These are phyloP conservation scores for Effrenium voratum DNA, from an alignment of 73 alveolate species.

Conservation along the genomic window DNA sequence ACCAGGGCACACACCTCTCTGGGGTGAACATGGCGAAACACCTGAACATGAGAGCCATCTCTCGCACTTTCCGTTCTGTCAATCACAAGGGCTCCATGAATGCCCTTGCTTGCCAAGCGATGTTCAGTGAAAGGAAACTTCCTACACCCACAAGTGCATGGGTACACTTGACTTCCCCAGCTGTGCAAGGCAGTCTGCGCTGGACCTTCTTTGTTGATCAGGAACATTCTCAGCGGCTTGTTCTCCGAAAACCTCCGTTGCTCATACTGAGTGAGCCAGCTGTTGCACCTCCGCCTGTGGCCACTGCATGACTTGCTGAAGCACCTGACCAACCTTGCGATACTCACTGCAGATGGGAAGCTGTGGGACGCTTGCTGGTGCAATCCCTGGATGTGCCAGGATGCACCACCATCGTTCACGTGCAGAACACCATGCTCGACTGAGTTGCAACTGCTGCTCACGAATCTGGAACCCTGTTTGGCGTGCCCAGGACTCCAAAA, in stretches of 20 bases:
- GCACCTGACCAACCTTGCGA: background rate
- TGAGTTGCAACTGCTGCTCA: background rate
- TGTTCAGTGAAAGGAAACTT: background rate
- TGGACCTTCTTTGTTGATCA: background rate
- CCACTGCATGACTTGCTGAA: background rate
- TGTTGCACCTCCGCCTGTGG: background rate
- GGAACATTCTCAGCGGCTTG: background rate
- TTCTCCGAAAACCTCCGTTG: background rate
- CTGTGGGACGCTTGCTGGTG: background rate
- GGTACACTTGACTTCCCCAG: background rate
- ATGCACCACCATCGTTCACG: background rate
- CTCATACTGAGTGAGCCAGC: background rate
- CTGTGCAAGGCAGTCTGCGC: background rate
- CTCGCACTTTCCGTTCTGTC: background rate
- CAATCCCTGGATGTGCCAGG: background rate
- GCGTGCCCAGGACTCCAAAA: background rate
- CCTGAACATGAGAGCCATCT: background rate
- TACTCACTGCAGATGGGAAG: background rate
- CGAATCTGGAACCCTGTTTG: background rate
- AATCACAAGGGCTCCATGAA: background rate
- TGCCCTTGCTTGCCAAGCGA: background rate
- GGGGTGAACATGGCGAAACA: background rate
- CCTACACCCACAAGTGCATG: background rate
- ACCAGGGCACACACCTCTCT: background rate
- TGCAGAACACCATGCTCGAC: background rate